phyloP scores from a whole-genome alignment of 345 rosid species.

The Gossypium sturtianum region DNA sequence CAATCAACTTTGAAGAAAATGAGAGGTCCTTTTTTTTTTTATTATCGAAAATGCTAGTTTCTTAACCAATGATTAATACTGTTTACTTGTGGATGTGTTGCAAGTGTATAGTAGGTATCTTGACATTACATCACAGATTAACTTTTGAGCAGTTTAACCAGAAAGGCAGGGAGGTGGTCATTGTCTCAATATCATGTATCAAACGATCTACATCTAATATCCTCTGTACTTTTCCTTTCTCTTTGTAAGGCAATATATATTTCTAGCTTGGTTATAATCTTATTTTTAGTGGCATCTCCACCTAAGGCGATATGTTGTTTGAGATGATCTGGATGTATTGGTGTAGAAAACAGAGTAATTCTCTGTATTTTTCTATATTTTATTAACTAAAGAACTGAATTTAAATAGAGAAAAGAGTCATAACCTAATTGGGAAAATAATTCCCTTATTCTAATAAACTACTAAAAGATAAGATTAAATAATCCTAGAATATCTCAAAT shows the following conservation, averaged over 20 bases:
- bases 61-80: not conserved
- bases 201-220: not conserved
- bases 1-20: not conserved
- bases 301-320: not conserved
- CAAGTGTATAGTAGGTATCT: not conserved
- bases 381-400: too few species aligned
- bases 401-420: too few species aligned
- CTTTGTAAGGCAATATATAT: not conserved
- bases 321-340: not conserved
- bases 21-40: too few species aligned
- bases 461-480: too few species aligned
- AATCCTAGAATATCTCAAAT: too few species aligned
- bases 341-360: too few species aligned
- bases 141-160: not conserved
- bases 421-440: too few species aligned
- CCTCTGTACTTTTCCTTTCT: not conserved
- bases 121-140: not conserved
- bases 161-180: not conserved
- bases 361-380: too few species aligned
- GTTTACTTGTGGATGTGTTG: not conserved
- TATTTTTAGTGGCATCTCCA: not conserved
- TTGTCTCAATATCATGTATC: not conserved
- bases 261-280: not conserved
- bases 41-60: not conserved
- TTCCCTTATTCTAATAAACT: too few species aligned